phyloP scores from a whole-genome alignment of 2,329 filamentous ascomycete genomes.

The Venturia aucupariae region DNA sequence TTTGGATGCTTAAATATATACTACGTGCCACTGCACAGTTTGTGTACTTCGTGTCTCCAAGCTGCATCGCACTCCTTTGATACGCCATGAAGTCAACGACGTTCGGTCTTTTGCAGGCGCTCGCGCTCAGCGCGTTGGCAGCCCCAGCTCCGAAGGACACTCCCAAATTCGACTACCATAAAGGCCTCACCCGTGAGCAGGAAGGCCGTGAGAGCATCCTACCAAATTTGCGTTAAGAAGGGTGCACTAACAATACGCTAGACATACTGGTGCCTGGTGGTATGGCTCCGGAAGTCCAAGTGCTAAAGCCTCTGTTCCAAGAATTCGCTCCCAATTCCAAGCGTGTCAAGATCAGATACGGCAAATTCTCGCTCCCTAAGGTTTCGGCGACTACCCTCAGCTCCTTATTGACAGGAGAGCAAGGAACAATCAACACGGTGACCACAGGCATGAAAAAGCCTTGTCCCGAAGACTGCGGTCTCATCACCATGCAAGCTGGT shows the following conservation, averaged over 20 bases:
- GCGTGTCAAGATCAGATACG: slow-evolving; percentile 14
- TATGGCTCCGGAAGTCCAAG: slow-evolving; percentile 7
- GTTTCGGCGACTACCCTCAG: neutral
- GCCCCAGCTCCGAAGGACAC: slow-evolving; percentile 1
- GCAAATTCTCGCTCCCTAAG: slow-evolving; percentile 8
- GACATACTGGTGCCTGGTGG: slow-evolving; percentile 4
- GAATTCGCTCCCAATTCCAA: slow-evolving; percentile 4
- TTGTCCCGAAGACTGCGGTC: slow-evolving; percentile 10
- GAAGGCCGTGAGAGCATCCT: neutral
- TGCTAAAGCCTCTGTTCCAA: neutral
- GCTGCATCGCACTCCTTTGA: neutral
- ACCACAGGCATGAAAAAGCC: slow-evolving; percentile 8
- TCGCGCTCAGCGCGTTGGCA: neutral
- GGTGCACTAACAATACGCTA: neutral
- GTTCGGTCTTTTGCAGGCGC: neutral
- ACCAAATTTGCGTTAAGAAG: neutral
- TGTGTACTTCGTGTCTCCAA: neutral
- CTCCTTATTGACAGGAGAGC: slow-evolving; percentile 2
- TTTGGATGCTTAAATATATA: neutral
- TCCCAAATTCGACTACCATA: neutral
- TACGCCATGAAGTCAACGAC: neutral
- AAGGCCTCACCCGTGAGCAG: slow-evolving; percentile 8
- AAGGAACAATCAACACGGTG: slow-evolving; percentile 12
- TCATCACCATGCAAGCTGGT: slow-evolving; percentile 9
- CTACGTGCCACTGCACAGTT: neutral